Evolutionary conservation across 768 basidiomycete genomes (phyloP), one percentile per base, ranked within the genome.

Genomic region (Lentinula sp.): DNA sequence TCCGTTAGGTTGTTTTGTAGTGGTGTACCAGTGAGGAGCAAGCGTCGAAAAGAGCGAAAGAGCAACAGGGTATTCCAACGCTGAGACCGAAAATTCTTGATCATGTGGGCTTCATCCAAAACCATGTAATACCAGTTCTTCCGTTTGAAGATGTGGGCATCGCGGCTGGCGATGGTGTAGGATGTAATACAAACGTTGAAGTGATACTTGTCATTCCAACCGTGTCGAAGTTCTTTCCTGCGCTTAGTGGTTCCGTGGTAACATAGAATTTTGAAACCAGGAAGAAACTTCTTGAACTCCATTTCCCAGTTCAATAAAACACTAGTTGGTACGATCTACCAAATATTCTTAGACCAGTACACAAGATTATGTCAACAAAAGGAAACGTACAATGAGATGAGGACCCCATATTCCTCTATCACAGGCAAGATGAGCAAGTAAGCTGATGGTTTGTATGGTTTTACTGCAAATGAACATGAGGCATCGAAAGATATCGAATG

Each of bases 41-140:
- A 78, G 11, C 97, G 87, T 34, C 91, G 84, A 69, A 89, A 89
- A 9, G 89, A 90, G 34, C 88, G 83, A 73, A 96, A 95, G 81
- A 92, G 90, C 11, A 96, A 80, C 9, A 97, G 74, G 34, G 87
- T 93, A 67, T 92, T 93, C 94, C 95, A 97, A 40, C 95, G 83
- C 70, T 97, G 93, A 0, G 91, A 93, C 69, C 87, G 87, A 77
- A 95, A 96, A 71, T 97, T 97, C 76, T 95, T 95, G 84, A 97
- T 95, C 86, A 95, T 96, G 69, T 97, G 94, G 6, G 94, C 95
- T 73, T 97, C 94, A 70, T 97, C 94, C 5, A 97, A 84, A 59
- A 97, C 86, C 89, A 97, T 91, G 67, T 97, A 97, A 69, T 94
- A 93, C 95, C 95, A 96, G 53, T 84, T 78, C 74, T 93, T 95